Conservation (phyloP, 1,284 basidiomycete species). For the Rhizopogon parksii region DNA sequence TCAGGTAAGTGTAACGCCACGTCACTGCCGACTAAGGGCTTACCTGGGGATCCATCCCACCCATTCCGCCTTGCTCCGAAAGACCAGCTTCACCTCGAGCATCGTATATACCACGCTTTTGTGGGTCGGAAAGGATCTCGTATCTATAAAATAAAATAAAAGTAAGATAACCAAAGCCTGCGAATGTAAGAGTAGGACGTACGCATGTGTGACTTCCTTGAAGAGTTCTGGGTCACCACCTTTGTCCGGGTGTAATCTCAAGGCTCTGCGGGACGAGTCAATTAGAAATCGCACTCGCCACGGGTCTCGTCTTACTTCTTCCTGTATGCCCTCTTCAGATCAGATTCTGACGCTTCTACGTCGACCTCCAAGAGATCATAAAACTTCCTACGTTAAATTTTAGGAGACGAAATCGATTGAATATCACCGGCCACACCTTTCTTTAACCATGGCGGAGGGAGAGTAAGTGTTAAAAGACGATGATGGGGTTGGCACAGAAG, state of each 20-base stretch:
- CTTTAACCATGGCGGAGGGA: constrained; percentile 51
- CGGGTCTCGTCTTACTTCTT: constrained; percentile 60
- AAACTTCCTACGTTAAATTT: constrained; percentile 56
- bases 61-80: constrained; percentile 80
- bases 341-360: constrained; percentile 70
- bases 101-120: constrained; percentile 87
- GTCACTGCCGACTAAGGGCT: constrained; percentile 15
- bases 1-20: neutral
- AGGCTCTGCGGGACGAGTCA: constrained; percentile 50
- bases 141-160: constrained; percentile 51
- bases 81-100: constrained; percentile 91
- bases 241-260: constrained; percentile 92
- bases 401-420: neutral
- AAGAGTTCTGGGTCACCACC: constrained; percentile 95
- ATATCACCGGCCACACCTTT: constrained; percentile 44
- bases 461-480: constrained; percentile 12
- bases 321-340: constrained; percentile 92
- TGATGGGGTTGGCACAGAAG: constrained; percentile 16
- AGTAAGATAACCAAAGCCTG: neutral
- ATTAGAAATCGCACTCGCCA: neutral
- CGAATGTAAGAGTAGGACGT: constrained; percentile 28
- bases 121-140: constrained; percentile 86
- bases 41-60: constrained; percentile 94
- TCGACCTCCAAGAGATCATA: constrained; percentile 83
- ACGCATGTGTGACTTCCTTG: constrained; percentile 98